Conservation (phyloP, 1,139 yeast species). For the Yamadazyma atlantica region DNA sequence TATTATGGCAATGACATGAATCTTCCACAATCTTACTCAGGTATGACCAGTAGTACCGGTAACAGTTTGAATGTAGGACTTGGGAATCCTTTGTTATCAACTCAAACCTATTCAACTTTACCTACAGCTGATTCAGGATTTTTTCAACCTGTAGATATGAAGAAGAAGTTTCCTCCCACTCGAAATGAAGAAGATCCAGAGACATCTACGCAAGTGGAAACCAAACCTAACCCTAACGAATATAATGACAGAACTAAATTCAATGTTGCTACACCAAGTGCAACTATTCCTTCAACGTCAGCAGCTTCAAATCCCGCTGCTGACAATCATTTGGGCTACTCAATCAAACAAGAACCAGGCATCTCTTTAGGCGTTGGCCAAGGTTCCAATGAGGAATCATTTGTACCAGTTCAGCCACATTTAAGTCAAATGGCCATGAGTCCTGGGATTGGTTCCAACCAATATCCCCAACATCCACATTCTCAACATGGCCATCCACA, state of each 20-base stretch:
- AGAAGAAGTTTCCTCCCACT: slow-evolving; percentile 3
- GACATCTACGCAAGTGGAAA: background rate
- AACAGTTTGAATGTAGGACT: background rate
- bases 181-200: slow-evolving; percentile 1
- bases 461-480: slow-evolving; percentile 1
- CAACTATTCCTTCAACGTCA: background rate
- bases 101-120: slow-evolving; percentile 5
- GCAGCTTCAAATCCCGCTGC: background rate
- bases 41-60: background rate
- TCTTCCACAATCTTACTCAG: slow-evolving; percentile 1
- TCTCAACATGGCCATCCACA: background rate
- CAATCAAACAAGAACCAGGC: background rate
- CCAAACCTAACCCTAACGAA: background rate
- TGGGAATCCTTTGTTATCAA: slow-evolving; percentile 1
- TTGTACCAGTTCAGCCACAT: background rate
- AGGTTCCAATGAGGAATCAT: background rate
- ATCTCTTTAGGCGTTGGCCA: background rate
- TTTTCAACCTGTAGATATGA: slow-evolving; percentile 2
- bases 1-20: slow-evolving; percentile 3
- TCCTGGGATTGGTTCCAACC: background rate
- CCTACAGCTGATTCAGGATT: slow-evolving; percentile 3
- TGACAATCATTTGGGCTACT: background rate
- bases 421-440: background rate
- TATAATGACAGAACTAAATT: background rate
- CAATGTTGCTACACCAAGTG: no score